phyloP scores from a whole-genome alignment of 768 basidiomycete species.

The Amyloporia xantha region DNA sequence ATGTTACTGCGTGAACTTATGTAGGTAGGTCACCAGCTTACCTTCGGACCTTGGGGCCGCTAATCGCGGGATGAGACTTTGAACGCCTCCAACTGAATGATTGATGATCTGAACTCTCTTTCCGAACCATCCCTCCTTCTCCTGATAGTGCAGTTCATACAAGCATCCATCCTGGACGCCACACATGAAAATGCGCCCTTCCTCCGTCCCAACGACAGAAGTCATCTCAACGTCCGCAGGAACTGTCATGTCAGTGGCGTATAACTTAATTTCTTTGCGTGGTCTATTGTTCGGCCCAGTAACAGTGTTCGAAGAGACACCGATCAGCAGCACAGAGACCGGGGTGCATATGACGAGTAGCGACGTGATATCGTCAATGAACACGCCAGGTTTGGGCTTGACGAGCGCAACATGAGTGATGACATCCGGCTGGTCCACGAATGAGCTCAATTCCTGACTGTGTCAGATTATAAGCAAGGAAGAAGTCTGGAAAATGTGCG shows the following conservation, averaged over 20 bases:
- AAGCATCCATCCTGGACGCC: slow-evolving; percentile 80
- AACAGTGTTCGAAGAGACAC: slow-evolving; percentile 52
- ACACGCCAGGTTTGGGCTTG: slow-evolving; percentile 76
- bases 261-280: slow-evolving; percentile 78
- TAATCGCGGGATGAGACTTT: slow-evolving; percentile 75
- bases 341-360: slow-evolving; percentile 89
- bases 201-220: slow-evolving; percentile 68
- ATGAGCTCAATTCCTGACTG: slow-evolving; percentile 86
- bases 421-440: slow-evolving; percentile 83
- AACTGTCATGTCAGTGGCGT: slow-evolving; percentile 80
- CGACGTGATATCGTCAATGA: slow-evolving; percentile 87
- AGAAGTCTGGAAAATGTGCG: not conserved
- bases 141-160: slow-evolving; percentile 90
- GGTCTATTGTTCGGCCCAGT: slow-evolving; percentile 31
- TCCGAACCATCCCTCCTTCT: slow-evolving; percentile 88
- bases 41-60: slow-evolving; percentile 58
- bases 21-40: slow-evolving; percentile 27
- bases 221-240: slow-evolving; percentile 81
- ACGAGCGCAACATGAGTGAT: slow-evolving; percentile 88
- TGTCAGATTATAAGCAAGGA: slow-evolving; percentile 18
- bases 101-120: slow-evolving; percentile 82
- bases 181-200: slow-evolving; percentile 89
- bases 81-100: slow-evolving; percentile 73
- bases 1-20: slow-evolving; percentile 6
- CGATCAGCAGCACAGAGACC: slow-evolving; percentile 76